Conservation (phyloP, 768 basidiomycete species). For the Crepidotus variabilis region DNA sequence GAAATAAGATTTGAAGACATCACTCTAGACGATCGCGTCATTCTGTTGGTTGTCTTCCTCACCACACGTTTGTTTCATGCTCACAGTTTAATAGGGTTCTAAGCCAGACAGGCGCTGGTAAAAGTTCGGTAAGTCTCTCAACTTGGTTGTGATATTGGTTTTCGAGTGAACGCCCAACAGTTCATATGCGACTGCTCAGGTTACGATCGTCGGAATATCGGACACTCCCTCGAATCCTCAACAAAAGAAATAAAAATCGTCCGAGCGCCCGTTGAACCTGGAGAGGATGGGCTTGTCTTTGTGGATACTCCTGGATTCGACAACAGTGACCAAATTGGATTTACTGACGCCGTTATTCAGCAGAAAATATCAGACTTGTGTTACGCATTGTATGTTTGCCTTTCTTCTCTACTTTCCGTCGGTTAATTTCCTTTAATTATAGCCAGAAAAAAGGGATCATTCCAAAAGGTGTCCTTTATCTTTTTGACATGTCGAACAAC, state of each 20-base stretch:
- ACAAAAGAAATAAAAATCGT: slow-evolving; percentile 4
- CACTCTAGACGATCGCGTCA: not conserved
- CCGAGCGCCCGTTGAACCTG: slow-evolving; percentile 9
- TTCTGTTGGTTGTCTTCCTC: not conserved
- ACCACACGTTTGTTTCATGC: not conserved
- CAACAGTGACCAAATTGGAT: slow-evolving; percentile 11
- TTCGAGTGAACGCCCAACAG: not conserved
- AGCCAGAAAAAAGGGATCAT: slow-evolving; percentile 23
- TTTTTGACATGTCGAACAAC: slow-evolving; percentile 30
- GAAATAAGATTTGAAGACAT: not conserved
- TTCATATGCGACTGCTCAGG: slow-evolving; percentile 4
- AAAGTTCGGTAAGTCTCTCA: slow-evolving; percentile 9
- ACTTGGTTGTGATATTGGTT: not conserved
- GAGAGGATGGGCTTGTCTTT: slow-evolving; percentile 10
- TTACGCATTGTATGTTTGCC: slow-evolving; percentile 10
- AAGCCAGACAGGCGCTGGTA: slow-evolving; percentile 12
- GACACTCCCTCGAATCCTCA: not conserved
- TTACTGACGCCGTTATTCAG: slow-evolving; percentile 18
- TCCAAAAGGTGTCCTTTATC: slow-evolving; percentile 27
- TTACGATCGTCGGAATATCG: not conserved
- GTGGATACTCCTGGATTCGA: slow-evolving; percentile 24
- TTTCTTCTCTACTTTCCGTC: not conserved
- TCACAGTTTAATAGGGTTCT: slow-evolving; percentile 2
- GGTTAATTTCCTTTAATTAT: not conserved
- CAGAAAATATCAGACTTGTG: slow-evolving; percentile 18